phyloP scores from a whole-genome alignment of 306 rosid genomes.

The Lathyrus tuberosus region DNA sequence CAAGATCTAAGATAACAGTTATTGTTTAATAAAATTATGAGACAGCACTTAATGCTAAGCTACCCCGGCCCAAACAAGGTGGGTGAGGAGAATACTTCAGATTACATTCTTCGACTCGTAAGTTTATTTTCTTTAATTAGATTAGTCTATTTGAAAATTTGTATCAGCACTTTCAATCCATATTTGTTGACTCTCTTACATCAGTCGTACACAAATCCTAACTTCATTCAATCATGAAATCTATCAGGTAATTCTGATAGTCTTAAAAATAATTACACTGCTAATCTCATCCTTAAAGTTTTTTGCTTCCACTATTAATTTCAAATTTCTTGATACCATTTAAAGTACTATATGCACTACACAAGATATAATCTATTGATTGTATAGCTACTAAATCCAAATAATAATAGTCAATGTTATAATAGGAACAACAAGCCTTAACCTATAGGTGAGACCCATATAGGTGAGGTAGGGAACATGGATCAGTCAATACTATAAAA shows the following conservation, averaged over 20 bases:
- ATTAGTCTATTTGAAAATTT: neutral
- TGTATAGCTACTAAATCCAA: conserved; percentile 13
- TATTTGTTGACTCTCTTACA: conserved; percentile 9
- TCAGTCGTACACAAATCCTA: neutral
- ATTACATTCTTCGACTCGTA: neutral
- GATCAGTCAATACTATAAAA: neutral
- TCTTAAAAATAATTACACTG: neutral
- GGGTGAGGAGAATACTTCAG: neutral
- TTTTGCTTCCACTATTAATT: conserved; percentile 7
- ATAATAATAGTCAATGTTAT: neutral
- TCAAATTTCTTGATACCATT: conserved; percentile 22
- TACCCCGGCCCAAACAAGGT: neutral
- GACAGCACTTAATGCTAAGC: neutral
- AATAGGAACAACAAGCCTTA: neutral
- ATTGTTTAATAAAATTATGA: neutral
- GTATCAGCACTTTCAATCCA: neutral
- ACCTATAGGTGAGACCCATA: no score
- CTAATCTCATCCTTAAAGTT: neutral
- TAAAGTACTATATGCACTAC: conserved; percentile 1
- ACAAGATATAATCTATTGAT: neutral
- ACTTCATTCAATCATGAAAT: conserved; percentile 2
- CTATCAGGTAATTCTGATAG: neutral
- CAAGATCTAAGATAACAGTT: neutral
- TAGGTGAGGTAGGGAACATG: neutral
- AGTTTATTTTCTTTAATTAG: neutral